These are phyloP conservation scores for Malus orientalis DNA, from an alignment of 306 rosid genomes.

Conservation along the genomic window DNA sequence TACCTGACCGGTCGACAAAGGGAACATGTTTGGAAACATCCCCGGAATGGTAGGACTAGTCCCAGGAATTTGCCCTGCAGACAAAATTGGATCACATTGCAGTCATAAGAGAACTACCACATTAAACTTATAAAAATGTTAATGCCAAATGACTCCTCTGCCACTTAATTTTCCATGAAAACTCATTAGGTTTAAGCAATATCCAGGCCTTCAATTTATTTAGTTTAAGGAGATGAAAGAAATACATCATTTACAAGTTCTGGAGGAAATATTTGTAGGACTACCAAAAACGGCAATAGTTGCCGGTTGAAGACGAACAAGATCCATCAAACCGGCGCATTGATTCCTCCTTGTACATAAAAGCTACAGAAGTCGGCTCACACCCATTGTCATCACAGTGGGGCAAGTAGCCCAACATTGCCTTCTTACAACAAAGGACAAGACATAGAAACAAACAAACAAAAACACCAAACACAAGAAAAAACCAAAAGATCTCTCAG, in stretches of 20 bases:
- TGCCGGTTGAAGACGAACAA: slow-evolving; percentile 94
- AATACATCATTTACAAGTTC: slow-evolving; percentile 41
- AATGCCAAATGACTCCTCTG: slow-evolving; percentile 25
- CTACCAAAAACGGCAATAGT: slow-evolving; percentile 90
- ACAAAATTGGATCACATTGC: slow-evolving; percentile 17
- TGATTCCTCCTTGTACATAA: slow-evolving; percentile 94
- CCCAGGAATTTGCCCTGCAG: slow-evolving; percentile 87
- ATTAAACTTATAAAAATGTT: slow-evolving; percentile 10
- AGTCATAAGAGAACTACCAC: slow-evolving; percentile 9
- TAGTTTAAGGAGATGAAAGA: slow-evolving; percentile 33
- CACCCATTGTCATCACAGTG: slow-evolving; percentile 99
- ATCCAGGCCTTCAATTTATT: slow-evolving; percentile 25
- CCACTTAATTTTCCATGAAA: slow-evolving; percentile 24
- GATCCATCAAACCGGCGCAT: slow-evolving; percentile 98
- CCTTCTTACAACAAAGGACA: slow-evolving; percentile 92
- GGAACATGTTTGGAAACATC: slow-evolving; percentile 86
- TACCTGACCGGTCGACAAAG: slow-evolving; percentile 83
- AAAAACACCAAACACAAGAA: slow-evolving; percentile 97
- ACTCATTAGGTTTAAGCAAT: slow-evolving; percentile 13
- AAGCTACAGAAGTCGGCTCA: slow-evolving; percentile 99
- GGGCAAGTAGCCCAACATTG: slow-evolving; percentile 99
- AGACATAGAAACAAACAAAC: slow-evolving; percentile 91
- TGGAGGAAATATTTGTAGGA: slow-evolving; percentile 62
- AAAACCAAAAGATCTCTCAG: slow-evolving; percentile 93
- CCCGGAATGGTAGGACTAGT: slow-evolving; percentile 78